Conservation (phyloP, 768 basidiomycete species). For the Serendipita sp. region DNA sequence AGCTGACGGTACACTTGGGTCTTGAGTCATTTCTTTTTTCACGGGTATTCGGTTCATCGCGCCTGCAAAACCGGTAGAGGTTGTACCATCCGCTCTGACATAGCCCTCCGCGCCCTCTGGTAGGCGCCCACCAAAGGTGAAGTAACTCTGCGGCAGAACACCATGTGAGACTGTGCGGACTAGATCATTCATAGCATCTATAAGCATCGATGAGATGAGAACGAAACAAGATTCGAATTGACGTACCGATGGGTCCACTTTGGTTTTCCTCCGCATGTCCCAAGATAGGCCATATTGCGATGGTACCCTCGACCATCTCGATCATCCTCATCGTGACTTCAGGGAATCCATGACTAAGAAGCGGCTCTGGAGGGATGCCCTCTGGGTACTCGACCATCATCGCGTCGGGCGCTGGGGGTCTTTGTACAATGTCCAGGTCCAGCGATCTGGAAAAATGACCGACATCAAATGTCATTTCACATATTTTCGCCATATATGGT, state of each 20-base stretch:
- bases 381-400: not conserved
- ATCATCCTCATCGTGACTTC: not conserved
- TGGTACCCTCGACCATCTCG: not conserved
- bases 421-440: not conserved
- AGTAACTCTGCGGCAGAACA: not conserved
- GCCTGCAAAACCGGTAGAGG: not conserved
- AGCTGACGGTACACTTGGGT: not conserved
- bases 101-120: not conserved
- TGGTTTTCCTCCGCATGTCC: not conserved
- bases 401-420: not conserved
- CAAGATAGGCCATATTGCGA: not conserved
- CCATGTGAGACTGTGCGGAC: not conserved
- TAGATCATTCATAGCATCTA: not conserved
- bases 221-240: too few relatives aligned
- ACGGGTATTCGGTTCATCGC: not conserved
- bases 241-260: not conserved
- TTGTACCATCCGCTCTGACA: not conserved
- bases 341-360: not conserved
- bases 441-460: not conserved
- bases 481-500: constrained; percentile 1
- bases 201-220: not conserved
- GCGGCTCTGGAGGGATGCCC: not conserved
- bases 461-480: not conserved
- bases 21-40: not conserved
- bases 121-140: not conserved